These are phyloP conservation scores for Mycena amicta DNA, from an alignment of 768 basidiomycete species.

Conservation along the genomic window DNA sequence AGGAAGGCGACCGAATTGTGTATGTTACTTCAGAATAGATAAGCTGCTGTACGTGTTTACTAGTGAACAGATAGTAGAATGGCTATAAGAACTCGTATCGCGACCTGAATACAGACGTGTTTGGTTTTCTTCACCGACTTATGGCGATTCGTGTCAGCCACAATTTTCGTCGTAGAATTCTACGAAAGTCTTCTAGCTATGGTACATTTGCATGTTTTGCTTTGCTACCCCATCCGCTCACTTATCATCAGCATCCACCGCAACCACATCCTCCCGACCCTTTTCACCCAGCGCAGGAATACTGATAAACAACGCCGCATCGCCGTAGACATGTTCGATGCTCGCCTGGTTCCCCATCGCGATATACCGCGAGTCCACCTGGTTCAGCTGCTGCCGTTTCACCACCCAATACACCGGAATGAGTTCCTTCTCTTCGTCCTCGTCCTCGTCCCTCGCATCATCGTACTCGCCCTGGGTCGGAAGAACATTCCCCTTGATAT, in stretches of 20 bases:
- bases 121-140: no score
- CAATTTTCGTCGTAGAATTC: background rate
- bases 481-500: background rate
- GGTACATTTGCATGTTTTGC: background rate
- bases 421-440: background rate
- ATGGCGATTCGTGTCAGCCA: no score
- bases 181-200: background rate
- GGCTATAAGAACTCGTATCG: no score
- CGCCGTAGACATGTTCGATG: background rate
- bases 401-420: background rate
- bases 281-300: constrained; percentile 2
- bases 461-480: background rate
- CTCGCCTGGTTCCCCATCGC: background rate
- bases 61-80: no score
- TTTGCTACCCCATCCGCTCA: background rate
- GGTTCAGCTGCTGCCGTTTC: background rate
- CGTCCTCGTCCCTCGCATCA: background rate
- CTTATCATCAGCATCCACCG: background rate
- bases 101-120: no score
- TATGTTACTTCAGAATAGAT: no score
- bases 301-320: background rate
- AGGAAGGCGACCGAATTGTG: no score
- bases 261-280: background rate
- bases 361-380: background rate
- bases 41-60: no score